Base-by-base conservation (phyloP, 139 green algal genomes). In the Dunaliella sp. region DNA sequence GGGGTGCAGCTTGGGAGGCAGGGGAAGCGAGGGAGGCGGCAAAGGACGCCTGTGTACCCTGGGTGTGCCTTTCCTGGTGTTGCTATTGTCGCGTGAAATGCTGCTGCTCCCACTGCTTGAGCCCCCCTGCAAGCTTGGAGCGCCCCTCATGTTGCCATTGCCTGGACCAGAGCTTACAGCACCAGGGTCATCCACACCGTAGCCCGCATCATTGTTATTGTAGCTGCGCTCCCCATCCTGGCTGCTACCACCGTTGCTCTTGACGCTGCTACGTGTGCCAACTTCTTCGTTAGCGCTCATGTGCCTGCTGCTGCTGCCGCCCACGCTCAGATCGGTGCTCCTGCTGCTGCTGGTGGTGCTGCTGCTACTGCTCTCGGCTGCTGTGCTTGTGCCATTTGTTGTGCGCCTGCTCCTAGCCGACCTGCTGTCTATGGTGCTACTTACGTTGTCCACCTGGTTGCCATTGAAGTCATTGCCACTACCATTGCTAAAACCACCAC, bases 101-200 rank as follows among this genome's bases (percentile, higher is more conserved):
- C 48, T 65, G 48, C 48, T 24, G 72, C 28, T 16, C 28, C 3
- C 79, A 22, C 28, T 24, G 32, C 28, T 85, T 57, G 33, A 57
- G 38, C 26, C 79, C 78, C 85, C 84, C 28, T 73, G 32, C 1
- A 25, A 79, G 32, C 65, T 28, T 85, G 57, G 78, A 24, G 75
- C 32, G 26, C 24, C 32, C 34, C n/a, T 48, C 0, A 32, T 26
- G 33, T 3, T 85, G 30, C 57, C 2, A 72, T 86, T 35, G 12
- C 12, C 30, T 21, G 32, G 36, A 36, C 75, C 30, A 28, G 28
- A 35, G 59, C 1, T 86, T 33, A n/a, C n/a, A n/a, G n/a, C n/a
- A n/a, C n/a, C n/a, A n/a, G n/a, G n/a, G n/a, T n/a, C n/a, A n/a
- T n/a, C n/a, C n/a, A n/a, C n/a, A n/a, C n/a, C n/a, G n/a, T n/a